Conservation (phyloP, 163 green algal species). For the Chloromonas sp. region DNA sequence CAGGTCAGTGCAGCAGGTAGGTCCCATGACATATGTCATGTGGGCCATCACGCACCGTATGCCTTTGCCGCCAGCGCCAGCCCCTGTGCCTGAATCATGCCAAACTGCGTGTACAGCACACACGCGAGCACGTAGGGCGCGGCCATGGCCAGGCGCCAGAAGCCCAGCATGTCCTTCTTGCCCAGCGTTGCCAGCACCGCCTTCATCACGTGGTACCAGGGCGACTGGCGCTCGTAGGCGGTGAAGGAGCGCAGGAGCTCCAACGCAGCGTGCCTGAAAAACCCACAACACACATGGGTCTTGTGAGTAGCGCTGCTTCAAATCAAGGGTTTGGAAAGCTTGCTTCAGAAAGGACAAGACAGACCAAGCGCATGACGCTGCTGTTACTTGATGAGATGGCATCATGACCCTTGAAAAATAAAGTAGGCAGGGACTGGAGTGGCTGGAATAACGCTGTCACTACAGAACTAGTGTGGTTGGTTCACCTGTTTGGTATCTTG, state of each 20-base stretch:
- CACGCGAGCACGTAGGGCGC: constrained; percentile 23
- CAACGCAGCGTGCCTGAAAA: neutral
- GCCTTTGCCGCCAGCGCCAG: constrained; percentile 13
- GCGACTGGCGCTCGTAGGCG: constrained; percentile 7
- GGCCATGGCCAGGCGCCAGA: constrained; percentile 4
- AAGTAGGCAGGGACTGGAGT: too few relatives aligned
- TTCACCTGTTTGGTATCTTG: neutral
- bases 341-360: too few relatives aligned
- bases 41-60: neutral
- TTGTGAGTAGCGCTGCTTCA: neutral
- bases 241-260: neutral
- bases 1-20: too few relatives aligned
- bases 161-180: constrained; percentile 8
- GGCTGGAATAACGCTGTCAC: too few relatives aligned
- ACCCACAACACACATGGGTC: neutral
- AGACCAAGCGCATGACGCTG: neutral
- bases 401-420: too few relatives aligned
- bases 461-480: too few relatives aligned
- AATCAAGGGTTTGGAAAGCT: too few relatives aligned
- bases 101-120: constrained; percentile 13
- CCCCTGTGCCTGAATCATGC: constrained; percentile 9
- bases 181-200: constrained; percentile 4
- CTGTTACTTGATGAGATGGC: too few relatives aligned
- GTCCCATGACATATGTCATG: too few relatives aligned
- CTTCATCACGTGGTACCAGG: constrained; percentile 12